Evolutionary conservation across 2,329 filamentous ascomycete genomes (phyloP).

Genomic region (Fusarium zealandicum): DNA sequence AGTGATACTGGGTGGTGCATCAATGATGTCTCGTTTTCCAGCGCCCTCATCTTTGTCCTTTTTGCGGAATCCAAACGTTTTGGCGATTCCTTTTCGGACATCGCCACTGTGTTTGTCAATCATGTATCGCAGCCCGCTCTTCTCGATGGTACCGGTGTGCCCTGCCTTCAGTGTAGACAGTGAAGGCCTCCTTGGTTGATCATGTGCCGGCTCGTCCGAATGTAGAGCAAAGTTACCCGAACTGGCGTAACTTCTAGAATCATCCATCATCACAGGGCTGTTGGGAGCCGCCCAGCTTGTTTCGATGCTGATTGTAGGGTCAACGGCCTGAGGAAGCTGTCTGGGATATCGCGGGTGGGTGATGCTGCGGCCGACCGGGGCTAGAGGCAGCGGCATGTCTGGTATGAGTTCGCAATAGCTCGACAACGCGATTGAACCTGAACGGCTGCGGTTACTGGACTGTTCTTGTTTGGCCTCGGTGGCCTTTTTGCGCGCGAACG

Average conservation of each 20-base stretch:
- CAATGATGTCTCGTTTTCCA: slow-evolving; percentile 21
- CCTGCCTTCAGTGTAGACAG: slow-evolving; percentile 50
- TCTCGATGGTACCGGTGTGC: slow-evolving; percentile 62
- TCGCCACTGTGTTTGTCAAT: slow-evolving; percentile 65
- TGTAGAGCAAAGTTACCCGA: slow-evolving; percentile 35
- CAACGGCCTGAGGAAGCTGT: slow-evolving; percentile 6
- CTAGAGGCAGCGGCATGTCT: slow-evolving; percentile 47
- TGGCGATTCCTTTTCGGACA: slow-evolving; percentile 60
- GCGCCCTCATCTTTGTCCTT: slow-evolving; percentile 53
- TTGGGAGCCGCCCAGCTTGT: slow-evolving; percentile 12
- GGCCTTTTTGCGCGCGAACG: slow-evolving; percentile 66
- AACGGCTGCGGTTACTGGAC: slow-evolving; percentile 32
- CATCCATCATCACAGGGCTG: slow-evolving; percentile 23
- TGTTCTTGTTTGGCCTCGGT: slow-evolving; percentile 55
- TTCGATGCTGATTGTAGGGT: slow-evolving; percentile 5
- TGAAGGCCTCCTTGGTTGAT: slow-evolving; percentile 52
- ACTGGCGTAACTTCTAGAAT: slow-evolving; percentile 31
- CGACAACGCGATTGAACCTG: slow-evolving; percentile 49
- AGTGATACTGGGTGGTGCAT: slow-evolving; percentile 31
- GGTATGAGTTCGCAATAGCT: slow-evolving; percentile 51
- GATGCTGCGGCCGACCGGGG: slow-evolving; percentile 46
- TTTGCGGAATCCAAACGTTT: slow-evolving; percentile 59
- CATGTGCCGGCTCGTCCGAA: slow-evolving; percentile 53
- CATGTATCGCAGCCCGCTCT: slow-evolving; percentile 59
- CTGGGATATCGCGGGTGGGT: slow-evolving; percentile 54